phyloP scores from a whole-genome alignment of 1,139 yeast genomes.

The Geotrichum reessii region DNA sequence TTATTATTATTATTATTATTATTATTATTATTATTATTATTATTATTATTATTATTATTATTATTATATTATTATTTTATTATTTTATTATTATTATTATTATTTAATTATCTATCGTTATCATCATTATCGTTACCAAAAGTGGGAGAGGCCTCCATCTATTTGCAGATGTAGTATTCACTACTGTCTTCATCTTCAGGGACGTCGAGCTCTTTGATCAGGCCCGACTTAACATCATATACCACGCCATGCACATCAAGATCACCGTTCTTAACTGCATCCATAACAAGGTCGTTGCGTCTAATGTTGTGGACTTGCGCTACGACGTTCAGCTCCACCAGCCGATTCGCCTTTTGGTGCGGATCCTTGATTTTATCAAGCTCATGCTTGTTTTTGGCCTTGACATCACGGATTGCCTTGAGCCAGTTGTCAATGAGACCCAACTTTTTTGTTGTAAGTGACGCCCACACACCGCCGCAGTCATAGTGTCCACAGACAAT shows the following conservation, averaged over 20 bases:
- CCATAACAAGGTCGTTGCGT: slow-evolving; percentile 68
- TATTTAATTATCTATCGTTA: not conserved
- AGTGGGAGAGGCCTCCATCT: slow-evolving; percentile 7
- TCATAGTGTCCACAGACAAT: slow-evolving; percentile 97
- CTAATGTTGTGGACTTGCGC: slow-evolving; percentile 52
- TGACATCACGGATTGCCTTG: slow-evolving; percentile 63
- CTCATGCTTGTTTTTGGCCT: slow-evolving; percentile 48
- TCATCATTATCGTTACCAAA: slow-evolving; percentile 8
- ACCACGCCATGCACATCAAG: slow-evolving; percentile 84
- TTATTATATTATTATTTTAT: no score
- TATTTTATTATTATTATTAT: no score
- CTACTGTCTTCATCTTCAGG: slow-evolving; percentile 32
- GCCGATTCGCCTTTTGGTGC: slow-evolving; percentile 52
- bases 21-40: no score
- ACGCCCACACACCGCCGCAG: slow-evolving; percentile 94
- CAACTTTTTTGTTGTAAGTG: slow-evolving; percentile 60
- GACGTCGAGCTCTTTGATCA: slow-evolving; percentile 44
- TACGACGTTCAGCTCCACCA: slow-evolving; percentile 76
- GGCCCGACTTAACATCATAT: slow-evolving; percentile 80
- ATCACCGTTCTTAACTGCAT: slow-evolving; percentile 65
- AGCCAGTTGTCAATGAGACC: slow-evolving; percentile 77
- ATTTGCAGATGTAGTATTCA: slow-evolving; percentile 22
- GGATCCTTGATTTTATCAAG: slow-evolving; percentile 37
- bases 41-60: no score
- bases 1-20: no score